Evolutionary conservation across 805 yeast species (phyloP), one percentile per base, ranked within the genome.

Genomic region (Candida tammaniensis): DNA sequence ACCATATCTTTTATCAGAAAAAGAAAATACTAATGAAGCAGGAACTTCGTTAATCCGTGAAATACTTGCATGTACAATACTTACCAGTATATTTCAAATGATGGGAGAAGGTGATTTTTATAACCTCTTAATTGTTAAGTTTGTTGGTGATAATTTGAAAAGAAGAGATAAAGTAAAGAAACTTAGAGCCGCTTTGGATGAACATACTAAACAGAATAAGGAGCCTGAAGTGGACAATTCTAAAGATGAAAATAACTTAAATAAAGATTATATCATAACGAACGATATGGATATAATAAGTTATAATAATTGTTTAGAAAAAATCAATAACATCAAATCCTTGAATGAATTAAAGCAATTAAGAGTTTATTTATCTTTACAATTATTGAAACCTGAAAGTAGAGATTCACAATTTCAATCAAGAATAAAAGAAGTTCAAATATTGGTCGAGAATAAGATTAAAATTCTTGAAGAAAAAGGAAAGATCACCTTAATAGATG

Each of bases 161-260:
- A 94, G 86, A 48, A 64, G 88, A 36, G 74, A 74, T 23, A 86
- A 85, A 48, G 94, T 88, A 1, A 75, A 80, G 39, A 74, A 78
- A 43, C 69, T 89, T 15, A 61, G 95, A 40, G 76, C 72, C 15
- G 84, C 86, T 1, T 60, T 88, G 22, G 82, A 80, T 42, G 72
- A 76, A 41, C 93, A 87, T 48, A 68, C 83, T 1, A n/a, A n/a
- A n/a, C 35, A 34, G 19, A 31, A 34, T 5, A 24, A 35, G 3
- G 5, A 7, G 5, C 5, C 17, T 12, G 7, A 16, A 8, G 6
- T 18, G 7, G 7, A 13, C n/a, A 9, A 14, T 8, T 17, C 19
- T 6, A 20, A 19, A 20, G 37, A 24, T 11, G 18, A 30, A 22
- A 15, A 12, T 7, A 33, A 29, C 15, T 4, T 37, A 5, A 43